Percentiles rank a stretch among this genome's conserved stretches.
Evolutionary conservation across 129 eudicot genomes (phyloP).

Genomic region (Silybum marianum): DNA sequence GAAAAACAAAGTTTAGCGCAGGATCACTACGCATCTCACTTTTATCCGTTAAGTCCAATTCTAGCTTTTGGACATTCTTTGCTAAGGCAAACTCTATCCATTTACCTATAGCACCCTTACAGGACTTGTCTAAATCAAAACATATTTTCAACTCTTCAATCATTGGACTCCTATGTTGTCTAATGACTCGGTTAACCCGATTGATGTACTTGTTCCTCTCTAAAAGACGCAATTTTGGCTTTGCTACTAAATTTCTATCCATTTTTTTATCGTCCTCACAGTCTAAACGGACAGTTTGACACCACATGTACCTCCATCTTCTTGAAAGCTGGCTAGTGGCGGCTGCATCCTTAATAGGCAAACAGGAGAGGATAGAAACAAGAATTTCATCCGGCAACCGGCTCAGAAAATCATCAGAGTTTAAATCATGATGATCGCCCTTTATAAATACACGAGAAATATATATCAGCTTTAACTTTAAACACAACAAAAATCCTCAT

Average conservation of each 20-base stretch:
- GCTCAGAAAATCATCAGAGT: background rate
- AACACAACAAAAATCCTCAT: background rate
- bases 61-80: slow-evolving; percentile 37
- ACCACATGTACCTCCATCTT: slow-evolving; percentile 45
- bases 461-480: slow-evolving; percentile 17
- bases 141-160: slow-evolving; percentile 32
- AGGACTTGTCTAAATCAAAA: slow-evolving; percentile 32
- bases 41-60: slow-evolving; percentile 37
- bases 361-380: slow-evolving; percentile 30
- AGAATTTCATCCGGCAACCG: slow-evolving; percentile 33
- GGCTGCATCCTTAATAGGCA: slow-evolving; percentile 41
- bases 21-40: background rate
- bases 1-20: background rate
- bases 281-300: background rate
- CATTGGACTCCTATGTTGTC: slow-evolving; percentile 17
- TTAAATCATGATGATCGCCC: background rate
- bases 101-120: slow-evolving; percentile 21
- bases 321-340: slow-evolving; percentile 35
- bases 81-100: slow-evolving; percentile 52
- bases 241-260: background rate
- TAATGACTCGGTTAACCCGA: slow-evolving; percentile 44
- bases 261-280: background rate
- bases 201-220: slow-evolving; percentile 30
- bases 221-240: background rate
- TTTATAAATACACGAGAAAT: background rate